phyloP scores from a whole-genome alignment of 2,329 filamentous ascomycete genomes.

The Fusarium duplospermum region DNA sequence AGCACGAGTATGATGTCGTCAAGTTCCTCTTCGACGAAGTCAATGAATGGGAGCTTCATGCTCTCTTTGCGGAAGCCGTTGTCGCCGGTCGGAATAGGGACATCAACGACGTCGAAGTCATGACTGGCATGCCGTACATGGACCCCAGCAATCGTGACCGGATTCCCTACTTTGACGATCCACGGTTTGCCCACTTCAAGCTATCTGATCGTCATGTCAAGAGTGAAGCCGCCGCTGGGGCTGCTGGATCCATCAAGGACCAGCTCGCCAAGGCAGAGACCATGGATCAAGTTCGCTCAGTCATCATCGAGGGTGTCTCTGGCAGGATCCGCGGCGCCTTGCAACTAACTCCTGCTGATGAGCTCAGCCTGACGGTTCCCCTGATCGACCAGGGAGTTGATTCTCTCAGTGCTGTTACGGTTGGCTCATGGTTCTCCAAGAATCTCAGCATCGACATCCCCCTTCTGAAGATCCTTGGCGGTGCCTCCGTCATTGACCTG shows the following conservation, averaged over 20 bases:
- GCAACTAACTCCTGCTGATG: background rate
- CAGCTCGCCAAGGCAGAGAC: background rate
- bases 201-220: background rate
- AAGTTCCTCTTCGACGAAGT: background rate
- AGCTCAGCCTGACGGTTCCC: background rate
- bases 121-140: background rate
- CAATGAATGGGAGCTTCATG: background rate
- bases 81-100: background rate
- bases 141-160: background rate
- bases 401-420: background rate
- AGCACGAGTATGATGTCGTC: background rate
- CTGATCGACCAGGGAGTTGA: background rate
- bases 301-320: background rate
- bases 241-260: background rate
- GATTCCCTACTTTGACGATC: background rate
- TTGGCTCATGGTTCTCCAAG: background rate
- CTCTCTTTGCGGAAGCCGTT: background rate
- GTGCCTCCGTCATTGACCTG: background rate
- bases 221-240: background rate
- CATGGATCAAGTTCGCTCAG: background rate
- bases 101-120: background rate
- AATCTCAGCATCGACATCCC: background rate
- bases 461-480: background rate
- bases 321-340: background rate
- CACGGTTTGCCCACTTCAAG: background rate